phyloP scores from a whole-genome alignment of 441 rosid genomes.

The Erodium chrysanthum region DNA sequence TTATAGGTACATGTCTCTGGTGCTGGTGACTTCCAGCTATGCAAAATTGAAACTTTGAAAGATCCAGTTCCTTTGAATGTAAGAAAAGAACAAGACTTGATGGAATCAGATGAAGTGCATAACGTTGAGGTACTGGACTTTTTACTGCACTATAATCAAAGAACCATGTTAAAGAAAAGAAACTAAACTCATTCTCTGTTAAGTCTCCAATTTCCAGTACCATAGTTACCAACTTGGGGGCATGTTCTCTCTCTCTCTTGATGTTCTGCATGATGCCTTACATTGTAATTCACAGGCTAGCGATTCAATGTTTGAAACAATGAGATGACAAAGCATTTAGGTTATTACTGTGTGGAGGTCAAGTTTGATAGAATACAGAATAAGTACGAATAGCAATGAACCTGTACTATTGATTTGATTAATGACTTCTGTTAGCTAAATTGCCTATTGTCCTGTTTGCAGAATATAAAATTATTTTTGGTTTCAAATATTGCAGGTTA shows the following conservation, averaged over 20 bases:
- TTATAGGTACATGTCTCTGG: slow-evolving; percentile 78
- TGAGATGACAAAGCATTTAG: background rate
- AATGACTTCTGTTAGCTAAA: background rate
- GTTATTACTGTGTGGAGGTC: background rate
- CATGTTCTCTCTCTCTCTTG: background rate
- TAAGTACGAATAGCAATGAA: background rate
- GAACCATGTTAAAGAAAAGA: background rate
- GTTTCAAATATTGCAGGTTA: background rate
- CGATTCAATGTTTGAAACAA: background rate
- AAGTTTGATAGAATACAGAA: background rate
- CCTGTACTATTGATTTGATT: background rate
- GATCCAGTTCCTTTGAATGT: slow-evolving; percentile 65
- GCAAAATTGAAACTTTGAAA: slow-evolving; percentile 63
- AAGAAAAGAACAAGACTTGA: slow-evolving; percentile 50
- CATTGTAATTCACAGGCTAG: background rate
- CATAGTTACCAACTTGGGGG: no score
- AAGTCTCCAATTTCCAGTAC: no score
- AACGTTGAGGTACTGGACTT: slow-evolving; percentile 42
- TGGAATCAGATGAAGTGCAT: slow-evolving; percentile 57
- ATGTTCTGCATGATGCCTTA: background rate
- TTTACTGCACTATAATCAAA: background rate
- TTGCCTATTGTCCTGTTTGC: background rate
- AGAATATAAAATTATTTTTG: background rate
- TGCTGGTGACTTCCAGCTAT: slow-evolving; percentile 82
- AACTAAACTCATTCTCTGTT: background rate